Evolutionary conservation across 2,329 filamentous ascomycete species (phyloP).

Genomic region (Magnaporthales sp.): DNA sequence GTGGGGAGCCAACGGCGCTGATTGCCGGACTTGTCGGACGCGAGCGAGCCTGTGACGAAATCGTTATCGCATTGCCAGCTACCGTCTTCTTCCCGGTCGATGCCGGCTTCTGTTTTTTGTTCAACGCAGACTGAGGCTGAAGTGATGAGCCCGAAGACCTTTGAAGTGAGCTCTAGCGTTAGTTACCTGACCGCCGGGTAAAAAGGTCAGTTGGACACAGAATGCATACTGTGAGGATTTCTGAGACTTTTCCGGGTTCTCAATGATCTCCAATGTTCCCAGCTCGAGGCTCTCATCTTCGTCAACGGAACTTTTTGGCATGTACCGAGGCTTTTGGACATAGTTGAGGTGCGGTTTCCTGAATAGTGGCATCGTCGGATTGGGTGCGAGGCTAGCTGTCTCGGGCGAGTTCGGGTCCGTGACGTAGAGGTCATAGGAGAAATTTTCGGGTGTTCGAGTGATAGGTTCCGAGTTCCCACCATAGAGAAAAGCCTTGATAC

Average conservation of each 20-base stretch:
- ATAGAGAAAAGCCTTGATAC: slow-evolving; percentile 41
- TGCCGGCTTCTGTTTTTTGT: slow-evolving; percentile 8
- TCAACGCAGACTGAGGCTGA: background rate
- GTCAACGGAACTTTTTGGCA: slow-evolving; percentile 11
- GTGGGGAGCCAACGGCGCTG: slow-evolving; percentile 43
- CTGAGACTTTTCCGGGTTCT: background rate
- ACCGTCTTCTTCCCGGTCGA: slow-evolving; percentile 12
- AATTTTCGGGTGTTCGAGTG: slow-evolving; percentile 22
- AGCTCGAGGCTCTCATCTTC: slow-evolving; percentile 12
- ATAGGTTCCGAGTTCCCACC: slow-evolving; percentile 41
- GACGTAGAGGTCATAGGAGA: slow-evolving; percentile 47
- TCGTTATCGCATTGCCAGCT: slow-evolving; percentile 6
- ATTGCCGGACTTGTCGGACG: slow-evolving; percentile 48
- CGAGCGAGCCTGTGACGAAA: slow-evolving; percentile 14
- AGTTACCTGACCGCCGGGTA: background rate
- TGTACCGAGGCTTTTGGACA: slow-evolving; percentile 6
- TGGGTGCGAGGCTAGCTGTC: slow-evolving; percentile 38
- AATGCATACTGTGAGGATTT: slow-evolving; percentile 4
- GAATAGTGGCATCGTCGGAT: slow-evolving; percentile 42
- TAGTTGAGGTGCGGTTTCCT: slow-evolving; percentile 25
- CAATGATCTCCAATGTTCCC: slow-evolving; percentile 8
- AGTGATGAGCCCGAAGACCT: slow-evolving; percentile 2
- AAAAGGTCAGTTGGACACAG: background rate
- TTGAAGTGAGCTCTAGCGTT: background rate
- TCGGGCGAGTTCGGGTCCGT: slow-evolving; percentile 39